Evolutionary conservation across 1,284 basidiomycete genomes (phyloP).

Genomic region (Cryptococcus sp.): DNA sequence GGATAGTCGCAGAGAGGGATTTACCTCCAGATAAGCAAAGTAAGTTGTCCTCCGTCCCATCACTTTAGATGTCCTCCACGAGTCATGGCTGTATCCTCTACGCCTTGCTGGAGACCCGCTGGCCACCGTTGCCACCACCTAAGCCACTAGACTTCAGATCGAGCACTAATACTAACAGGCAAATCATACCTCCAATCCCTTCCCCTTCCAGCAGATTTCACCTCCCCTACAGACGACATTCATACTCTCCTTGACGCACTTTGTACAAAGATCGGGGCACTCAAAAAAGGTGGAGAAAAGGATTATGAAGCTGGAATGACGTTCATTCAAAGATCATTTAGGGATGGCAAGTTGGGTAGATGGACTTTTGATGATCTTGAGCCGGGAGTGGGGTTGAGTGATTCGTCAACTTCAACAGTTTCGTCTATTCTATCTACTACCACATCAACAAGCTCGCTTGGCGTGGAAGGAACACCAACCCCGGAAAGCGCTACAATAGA

Average conservation of each 20-base stretch:
- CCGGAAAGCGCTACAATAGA: not conserved
- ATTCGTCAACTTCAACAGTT: not conserved
- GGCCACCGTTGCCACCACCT: too few relatives aligned
- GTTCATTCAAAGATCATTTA: constrained; percentile 82
- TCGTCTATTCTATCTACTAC: not conserved
- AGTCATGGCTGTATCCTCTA: too few relatives aligned
- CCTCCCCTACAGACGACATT: constrained; percentile 59
- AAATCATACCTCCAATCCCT: constrained; percentile 60
- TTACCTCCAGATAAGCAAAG: constrained; percentile 8
- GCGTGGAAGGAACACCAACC: too few relatives aligned
- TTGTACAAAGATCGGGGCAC: constrained; percentile 71
- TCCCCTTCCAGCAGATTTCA: constrained; percentile 47
- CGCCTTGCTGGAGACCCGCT: too few relatives aligned
- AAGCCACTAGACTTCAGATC: constrained; percentile 39
- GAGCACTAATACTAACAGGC: constrained; percentile 42
- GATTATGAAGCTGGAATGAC: constrained; percentile 66
- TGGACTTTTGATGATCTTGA: constrained; percentile 52
- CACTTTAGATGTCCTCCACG: too few relatives aligned
- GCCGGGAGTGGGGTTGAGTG: not conserved
- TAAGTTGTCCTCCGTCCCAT: not conserved
- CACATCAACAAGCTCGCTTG: not conserved
- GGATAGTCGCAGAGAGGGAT: constrained; percentile 45
- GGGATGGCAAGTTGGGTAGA: constrained; percentile 58
- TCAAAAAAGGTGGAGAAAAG: constrained; percentile 66
- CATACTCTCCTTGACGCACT: constrained; percentile 63